Base-by-base conservation (phyloP, 805 yeast species). In the Candida nonsorbophila region DNA sequence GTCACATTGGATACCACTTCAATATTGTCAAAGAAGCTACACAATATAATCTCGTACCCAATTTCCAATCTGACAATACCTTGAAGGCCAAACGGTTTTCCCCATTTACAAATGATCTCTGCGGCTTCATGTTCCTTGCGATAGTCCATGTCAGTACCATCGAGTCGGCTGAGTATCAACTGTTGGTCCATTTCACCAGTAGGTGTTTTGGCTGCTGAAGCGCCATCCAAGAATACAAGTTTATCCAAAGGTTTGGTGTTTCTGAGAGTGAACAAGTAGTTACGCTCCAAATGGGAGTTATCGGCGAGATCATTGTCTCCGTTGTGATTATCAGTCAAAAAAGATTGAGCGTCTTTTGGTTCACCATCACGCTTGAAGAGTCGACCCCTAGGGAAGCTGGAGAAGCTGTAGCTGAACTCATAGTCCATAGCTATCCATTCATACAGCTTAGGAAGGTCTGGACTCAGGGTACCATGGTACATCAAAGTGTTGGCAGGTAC, bases 371-470 rank as follows among this genome's bases (percentile, higher is more conserved):
- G 28, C 20, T 44, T 25, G 5, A 7, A 18, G 20, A 18, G 20
- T 8, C 20, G 20, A 7, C 10, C 20, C 20, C 7, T 18, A 18
- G 20, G n/a, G 13, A n/a, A 36, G 29, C 15, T 16, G 20, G 10
- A 10, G 35, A 75, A 77, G 34, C 47, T 51, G 37, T 68, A 73
- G 38, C 79, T 71, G 49, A 77, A 77, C 41, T 77, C 83, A 38
- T 61, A 69, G 44, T 77, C 80, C 68, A 77, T 57, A 1, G 84
- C 84, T 7, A 74, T 52, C 84, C 84, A 77, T 45, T 78, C 84
- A 18, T 64, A 64, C 14, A 58, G 44, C 0, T 46, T 45, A 2
- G 82, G 81, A 7, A 74, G 40, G 3, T 43, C 33, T 0, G 63
- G 61, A n/a, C 44, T 36, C 3, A 37, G 31, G 4, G 73, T 74